Percentiles rank a stretch among this genome's conserved stretches.
Conservation (phyloP, 2,329 filamentous ascomycete genomes). For the Stagonosporopsis chrysanthemi region DNA sequence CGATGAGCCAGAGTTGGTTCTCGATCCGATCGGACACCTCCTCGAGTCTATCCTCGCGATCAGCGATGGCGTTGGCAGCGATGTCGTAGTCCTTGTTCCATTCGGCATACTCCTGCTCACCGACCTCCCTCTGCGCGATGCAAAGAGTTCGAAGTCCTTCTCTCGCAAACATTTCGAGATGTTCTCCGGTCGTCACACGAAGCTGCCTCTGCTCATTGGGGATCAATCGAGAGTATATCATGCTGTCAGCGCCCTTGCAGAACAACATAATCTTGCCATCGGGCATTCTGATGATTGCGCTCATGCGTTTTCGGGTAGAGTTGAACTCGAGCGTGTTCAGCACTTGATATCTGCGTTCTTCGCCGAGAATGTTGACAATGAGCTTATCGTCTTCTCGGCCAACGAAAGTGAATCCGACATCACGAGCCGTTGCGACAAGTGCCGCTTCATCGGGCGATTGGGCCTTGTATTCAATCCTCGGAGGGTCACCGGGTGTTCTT, state of each 20-base stretch:
- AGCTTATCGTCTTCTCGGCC: conserved; percentile 82
- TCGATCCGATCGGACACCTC: conserved; percentile 89
- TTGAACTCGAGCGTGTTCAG: conserved; percentile 98
- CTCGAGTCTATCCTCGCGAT: conserved; percentile 93
- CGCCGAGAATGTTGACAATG: conserved; percentile 83
- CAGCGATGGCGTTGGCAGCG: conserved; percentile 81
- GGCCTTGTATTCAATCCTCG: conserved; percentile 92
- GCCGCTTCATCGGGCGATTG: conserved; percentile 97
- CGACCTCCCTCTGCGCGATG: conserved; percentile 82
- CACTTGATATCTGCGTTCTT: conserved; percentile 84
- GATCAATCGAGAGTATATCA: conserved; percentile 92
- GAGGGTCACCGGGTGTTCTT: conserved; percentile 84
- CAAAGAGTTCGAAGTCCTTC: conserved; percentile 95
- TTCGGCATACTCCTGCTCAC: conserved; percentile 79
- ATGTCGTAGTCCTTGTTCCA: conserved; percentile 90
- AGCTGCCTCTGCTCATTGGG: conserved; percentile 86
- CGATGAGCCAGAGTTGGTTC: conserved; percentile 83
- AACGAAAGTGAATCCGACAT: conserved; percentile 93
- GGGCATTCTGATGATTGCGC: conserved; percentile 93
- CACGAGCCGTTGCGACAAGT: conserved; percentile 89
- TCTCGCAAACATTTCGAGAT: conserved; percentile 94
- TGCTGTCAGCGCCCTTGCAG: conserved; percentile 96
- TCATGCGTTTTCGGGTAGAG: conserved; percentile 96
- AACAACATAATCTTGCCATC: conserved; percentile 88
- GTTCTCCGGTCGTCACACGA: conserved; percentile 83